Evolutionary conservation across 305 asterid species (phyloP).

Genomic region (Fraxinus dipetala): DNA sequence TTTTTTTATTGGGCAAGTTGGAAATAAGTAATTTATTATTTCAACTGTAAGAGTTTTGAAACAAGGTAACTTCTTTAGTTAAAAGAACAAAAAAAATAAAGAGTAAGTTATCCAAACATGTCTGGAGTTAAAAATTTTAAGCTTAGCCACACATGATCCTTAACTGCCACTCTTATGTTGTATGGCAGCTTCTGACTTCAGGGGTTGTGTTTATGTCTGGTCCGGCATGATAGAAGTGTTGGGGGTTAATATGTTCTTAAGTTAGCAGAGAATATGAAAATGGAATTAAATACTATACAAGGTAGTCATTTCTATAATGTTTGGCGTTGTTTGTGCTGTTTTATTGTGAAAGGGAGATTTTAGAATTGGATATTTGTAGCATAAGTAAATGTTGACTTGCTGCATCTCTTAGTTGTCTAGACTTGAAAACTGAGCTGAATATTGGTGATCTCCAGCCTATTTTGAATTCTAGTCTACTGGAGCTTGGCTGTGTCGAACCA

Average conservation of each 20-base stretch:
- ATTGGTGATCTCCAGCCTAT: background rate
- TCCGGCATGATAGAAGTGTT: background rate
- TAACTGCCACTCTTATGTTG: background rate
- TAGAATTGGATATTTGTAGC: background rate
- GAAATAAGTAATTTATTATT: background rate
- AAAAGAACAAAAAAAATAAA: background rate
- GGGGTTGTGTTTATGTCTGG: background rate
- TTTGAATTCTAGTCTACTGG: constrained; percentile 11
- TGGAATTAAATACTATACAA: background rate
- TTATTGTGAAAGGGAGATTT: background rate
- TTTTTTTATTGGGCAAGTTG: background rate
- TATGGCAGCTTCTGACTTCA: background rate
- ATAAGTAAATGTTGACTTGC: background rate
- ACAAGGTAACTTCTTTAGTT: background rate
- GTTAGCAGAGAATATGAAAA: background rate
- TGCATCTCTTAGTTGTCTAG: background rate
- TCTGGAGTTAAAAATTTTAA: background rate
- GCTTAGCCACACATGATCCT: background rate
- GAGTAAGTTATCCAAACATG: background rate
- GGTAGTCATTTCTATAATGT: background rate
- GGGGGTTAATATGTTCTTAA: background rate
- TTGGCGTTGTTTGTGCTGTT: background rate
- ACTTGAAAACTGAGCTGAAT: background rate
- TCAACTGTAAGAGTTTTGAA: background rate
- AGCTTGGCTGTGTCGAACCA: constrained; percentile 16